Evolutionary conservation across 2,329 filamentous ascomycete species (phyloP).

Genomic region (Diaporthe ilicicola): DNA sequence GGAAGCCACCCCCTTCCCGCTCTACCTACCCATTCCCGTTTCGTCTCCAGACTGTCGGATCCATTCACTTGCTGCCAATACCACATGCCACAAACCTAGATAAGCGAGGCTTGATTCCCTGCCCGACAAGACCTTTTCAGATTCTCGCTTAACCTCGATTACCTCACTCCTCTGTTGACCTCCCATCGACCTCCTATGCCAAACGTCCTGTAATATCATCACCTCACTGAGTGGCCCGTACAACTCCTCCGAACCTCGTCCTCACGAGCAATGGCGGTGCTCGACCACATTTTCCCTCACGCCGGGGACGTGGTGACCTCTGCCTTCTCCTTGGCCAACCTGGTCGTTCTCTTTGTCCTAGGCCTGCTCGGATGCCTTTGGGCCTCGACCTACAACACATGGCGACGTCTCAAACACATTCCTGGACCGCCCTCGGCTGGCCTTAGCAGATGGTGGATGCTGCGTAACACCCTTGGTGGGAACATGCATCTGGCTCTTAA

Average conservation of each 20-base stretch:
- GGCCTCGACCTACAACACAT: slow-evolving; percentile 35
- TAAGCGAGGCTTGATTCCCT: slow-evolving; percentile 32
- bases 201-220: background rate
- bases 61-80: slow-evolving; percentile 26
- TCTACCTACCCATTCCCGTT: slow-evolving; percentile 26
- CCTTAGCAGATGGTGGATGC: slow-evolving; percentile 42
- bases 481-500: slow-evolving; percentile 40
- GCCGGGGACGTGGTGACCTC: background rate
- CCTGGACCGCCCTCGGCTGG: slow-evolving; percentile 38
- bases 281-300: slow-evolving; percentile 23
- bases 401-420: slow-evolving; percentile 40
- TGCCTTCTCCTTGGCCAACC: slow-evolving; percentile 21
- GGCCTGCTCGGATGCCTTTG: slow-evolving; percentile 34
- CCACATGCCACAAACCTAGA: slow-evolving; percentile 30
- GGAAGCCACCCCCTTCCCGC: slow-evolving; percentile 18
- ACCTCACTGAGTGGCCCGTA: background rate
- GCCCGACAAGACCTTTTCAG: slow-evolving; percentile 14
- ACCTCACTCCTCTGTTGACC: slow-evolving; percentile 8
- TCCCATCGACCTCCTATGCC: background rate
- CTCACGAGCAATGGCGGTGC: slow-evolving; percentile 24
- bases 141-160: slow-evolving; percentile 23
- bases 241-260: background rate
- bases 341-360: slow-evolving; percentile 27
- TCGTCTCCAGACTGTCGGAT: slow-evolving; percentile 36
- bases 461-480: slow-evolving; percentile 40